A percentile compares a stretch with the other conserved stretches of the same genome.
Conservation (phyloP, 192 early-diverging fungal genomes). For the Chytriomyces sp. region DNA sequence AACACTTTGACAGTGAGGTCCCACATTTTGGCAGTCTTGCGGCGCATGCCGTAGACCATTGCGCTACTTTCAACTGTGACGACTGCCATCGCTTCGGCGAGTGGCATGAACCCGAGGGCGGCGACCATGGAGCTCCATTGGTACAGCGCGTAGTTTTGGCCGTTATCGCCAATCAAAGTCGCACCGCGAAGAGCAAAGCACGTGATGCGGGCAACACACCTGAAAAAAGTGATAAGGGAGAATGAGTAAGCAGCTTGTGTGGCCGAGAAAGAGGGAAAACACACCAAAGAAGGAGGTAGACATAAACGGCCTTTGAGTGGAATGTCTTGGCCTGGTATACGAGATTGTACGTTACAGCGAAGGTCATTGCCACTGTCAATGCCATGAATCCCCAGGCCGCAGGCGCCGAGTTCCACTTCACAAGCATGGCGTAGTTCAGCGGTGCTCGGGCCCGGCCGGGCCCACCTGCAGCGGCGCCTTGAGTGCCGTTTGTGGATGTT, state of each 20-base stretch:
- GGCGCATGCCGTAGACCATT: slow-evolving; percentile 2
- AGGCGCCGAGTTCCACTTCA: slow-evolving; percentile 2
- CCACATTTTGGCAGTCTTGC: neutral
- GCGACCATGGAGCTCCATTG: neutral
- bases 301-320: slow-evolving; percentile 14
- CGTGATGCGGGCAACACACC: neutral
- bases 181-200: neutral
- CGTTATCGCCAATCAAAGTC: neutral
- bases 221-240: neutral
- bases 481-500: too few relatives aligned
- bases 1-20: neutral
- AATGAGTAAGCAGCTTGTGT: too few relatives aligned
- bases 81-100: slow-evolving; percentile 12
- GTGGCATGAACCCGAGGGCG: slow-evolving; percentile 27
- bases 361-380: neutral
- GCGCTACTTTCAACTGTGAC: slow-evolving; percentile 5
- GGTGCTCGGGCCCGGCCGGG: too few relatives aligned
- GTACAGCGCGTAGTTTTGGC: slow-evolving; percentile 1
- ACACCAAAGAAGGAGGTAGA: slow-evolving; percentile 17
- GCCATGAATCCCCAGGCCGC: slow-evolving; percentile 17
- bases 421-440: slow-evolving; percentile 14
- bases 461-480: too few relatives aligned
- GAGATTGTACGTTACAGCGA: neutral
- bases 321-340: slow-evolving; percentile 8
- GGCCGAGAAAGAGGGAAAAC: neutral